phyloP scores from a whole-genome alignment of 495 filamentous ascomycete genomes.

The Lindgomyces ingoldianus region DNA sequence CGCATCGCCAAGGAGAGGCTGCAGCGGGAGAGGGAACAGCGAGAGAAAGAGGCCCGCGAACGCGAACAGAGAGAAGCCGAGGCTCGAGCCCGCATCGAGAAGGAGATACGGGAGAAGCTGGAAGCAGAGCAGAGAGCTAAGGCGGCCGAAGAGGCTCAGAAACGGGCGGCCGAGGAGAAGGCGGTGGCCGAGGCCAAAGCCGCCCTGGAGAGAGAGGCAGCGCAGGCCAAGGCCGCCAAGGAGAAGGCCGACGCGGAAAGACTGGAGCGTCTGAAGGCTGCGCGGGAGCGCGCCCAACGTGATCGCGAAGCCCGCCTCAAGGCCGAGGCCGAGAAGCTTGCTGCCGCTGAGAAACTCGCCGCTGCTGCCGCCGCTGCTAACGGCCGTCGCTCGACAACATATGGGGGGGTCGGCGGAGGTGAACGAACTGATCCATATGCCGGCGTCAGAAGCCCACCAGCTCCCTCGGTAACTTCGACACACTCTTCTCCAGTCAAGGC shows the following conservation, averaged over 20 bases:
- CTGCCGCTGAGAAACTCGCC: conserved; percentile 19
- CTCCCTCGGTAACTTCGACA: conserved; percentile 44
- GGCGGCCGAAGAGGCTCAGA: conserved; percentile 46
- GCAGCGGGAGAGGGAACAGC: conserved; percentile 52
- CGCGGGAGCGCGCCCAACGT: conserved; percentile 27
- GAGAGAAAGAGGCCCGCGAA: conserved; percentile 43
- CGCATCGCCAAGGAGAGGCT: conserved; percentile 47
- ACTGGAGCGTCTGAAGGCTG: conserved; percentile 30
- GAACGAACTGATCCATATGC: conserved; percentile 38
- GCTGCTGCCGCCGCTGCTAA: conserved; percentile 33
- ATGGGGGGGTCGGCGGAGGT: conserved; percentile 36
- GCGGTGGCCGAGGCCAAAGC: conserved; percentile 39
- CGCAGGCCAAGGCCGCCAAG: conserved; percentile 36
- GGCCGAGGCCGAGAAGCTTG: conserved; percentile 27
- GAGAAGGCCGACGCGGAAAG: conserved; percentile 33
- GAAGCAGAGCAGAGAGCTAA: conserved; percentile 54
- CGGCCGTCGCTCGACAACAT: conserved; percentile 39
- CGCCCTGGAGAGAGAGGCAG: conserved; percentile 37
- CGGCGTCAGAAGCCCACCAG: conserved; percentile 40
- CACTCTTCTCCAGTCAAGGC: conserved; percentile 32
- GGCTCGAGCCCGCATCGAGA: conserved; percentile 32
- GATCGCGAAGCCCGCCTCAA: conserved; percentile 33
- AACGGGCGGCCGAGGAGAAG: conserved; percentile 43
- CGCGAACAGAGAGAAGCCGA: conserved; percentile 44
- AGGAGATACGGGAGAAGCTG: conserved; percentile 43